Base-by-base conservation (phyloP, 1,284 basidiomycete species). In the Pyrrhoderma lamaoense region DNA sequence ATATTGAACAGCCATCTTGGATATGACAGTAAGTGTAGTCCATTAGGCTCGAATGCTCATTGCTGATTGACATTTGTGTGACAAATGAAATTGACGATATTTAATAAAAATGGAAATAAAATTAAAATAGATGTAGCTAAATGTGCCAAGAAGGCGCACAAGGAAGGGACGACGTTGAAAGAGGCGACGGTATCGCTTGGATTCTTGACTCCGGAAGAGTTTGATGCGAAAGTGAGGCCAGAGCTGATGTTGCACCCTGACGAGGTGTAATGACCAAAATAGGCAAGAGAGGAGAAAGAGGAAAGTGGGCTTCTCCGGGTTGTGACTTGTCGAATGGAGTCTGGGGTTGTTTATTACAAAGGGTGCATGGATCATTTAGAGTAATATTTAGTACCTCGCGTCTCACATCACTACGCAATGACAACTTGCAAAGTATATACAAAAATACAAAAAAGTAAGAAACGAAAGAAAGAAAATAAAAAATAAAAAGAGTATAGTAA, bases 121-220 rank as follows among this genome's bases (percentile, higher is more conserved):
- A 5, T 40, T 18, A 7, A 16, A 7, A 8, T 63, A 93, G 92
- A 96, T 70, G 95, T 98, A 42, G 96, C 96, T 47, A 94, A 92
- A 69, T 93, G 91, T 60, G 96, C 96, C 38, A 99, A 99, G 80
- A 99, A 99, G 71, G 96, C 96, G 13, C 96, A 99, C 78, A 93
- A 89, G 70, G 93, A 99, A 70, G 96, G 94, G 21, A 90, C 86
- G 45, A 99, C 95, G 46, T 67, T 99, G 65, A 96, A 96, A 75
- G 89, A 94, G 71, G 92, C 95, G 39, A 93, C 93, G 5, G 85
- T 98, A 34, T 70, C 83, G 23, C 79, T 97, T 38, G 91, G 91
- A 54, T 83, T 91, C 68, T 69, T 99, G 62, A 88, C 87, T 1
- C 75, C 83, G 2, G 92, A 96, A 66, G 91, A 97, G 67, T 99